Evolutionary conservation across 768 basidiomycete genomes (phyloP).

Genomic region (Trametopsis cervina): DNA sequence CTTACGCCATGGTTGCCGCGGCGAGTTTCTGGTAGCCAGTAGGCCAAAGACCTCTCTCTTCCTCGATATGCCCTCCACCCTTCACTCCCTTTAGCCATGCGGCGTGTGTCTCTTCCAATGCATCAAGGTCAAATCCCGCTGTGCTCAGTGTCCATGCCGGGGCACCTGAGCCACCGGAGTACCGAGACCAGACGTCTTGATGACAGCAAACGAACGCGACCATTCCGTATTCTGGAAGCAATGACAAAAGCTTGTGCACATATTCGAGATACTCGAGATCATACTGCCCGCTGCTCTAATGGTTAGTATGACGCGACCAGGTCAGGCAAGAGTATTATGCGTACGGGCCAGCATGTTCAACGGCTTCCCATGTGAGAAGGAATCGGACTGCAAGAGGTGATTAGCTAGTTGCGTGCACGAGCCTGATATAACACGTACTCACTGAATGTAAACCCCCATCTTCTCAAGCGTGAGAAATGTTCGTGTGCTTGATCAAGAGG

Average conservation of each 20-base stretch:
- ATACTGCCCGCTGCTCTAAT: constrained; percentile 59
- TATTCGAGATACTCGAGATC: constrained; percentile 82
- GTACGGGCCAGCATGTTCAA: constrained; percentile 90
- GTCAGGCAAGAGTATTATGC: constrained; percentile 47
- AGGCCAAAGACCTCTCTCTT: constrained; percentile 84
- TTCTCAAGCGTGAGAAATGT: constrained; percentile 69
- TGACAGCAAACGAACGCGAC: constrained; percentile 76
- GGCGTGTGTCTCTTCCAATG: constrained; percentile 75
- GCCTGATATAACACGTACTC: constrained; percentile 23
- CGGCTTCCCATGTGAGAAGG: constrained; percentile 93
- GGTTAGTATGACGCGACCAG: constrained; percentile 53
- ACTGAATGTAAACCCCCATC: constrained; percentile 90
- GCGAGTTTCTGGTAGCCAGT: constrained; percentile 91
- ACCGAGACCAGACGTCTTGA: constrained; percentile 96
- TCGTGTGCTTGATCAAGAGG: constrained; percentile 83
- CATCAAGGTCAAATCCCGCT: constrained; percentile 78
- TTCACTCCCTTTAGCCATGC: constrained; percentile 83
- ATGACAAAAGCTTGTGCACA: constrained; percentile 56
- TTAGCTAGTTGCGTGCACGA: not conserved
- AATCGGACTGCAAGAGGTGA: constrained; percentile 59
- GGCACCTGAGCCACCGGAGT: constrained; percentile 91
- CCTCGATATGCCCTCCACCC: constrained; percentile 67
- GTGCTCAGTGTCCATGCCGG: constrained; percentile 92
- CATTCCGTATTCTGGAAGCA: constrained; percentile 68
- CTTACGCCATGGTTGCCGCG: constrained; percentile 89